These are phyloP conservation scores for Kluyveromyces lactis DNA, from an alignment of 805 yeast species.

Conservation along the genomic window DNA sequence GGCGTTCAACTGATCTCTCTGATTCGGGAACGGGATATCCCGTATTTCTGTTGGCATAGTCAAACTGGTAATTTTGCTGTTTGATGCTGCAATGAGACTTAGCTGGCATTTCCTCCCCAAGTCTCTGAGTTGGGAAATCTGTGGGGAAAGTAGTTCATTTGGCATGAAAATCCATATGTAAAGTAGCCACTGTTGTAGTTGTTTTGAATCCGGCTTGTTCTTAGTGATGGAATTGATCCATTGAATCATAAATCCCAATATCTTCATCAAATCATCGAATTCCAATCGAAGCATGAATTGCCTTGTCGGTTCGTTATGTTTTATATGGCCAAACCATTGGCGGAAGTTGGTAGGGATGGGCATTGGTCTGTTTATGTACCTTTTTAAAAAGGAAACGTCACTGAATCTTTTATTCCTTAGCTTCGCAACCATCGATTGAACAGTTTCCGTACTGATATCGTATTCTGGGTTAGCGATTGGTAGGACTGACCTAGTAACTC, in stretches of 20 bases:
- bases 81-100: neutral
- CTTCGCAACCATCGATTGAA: constrained; percentile 8
- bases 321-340: constrained; percentile 23
- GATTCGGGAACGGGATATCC: constrained; percentile 3
- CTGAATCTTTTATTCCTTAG: constrained; percentile 10
- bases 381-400: constrained; percentile 14
- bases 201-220: constrained; percentile 9
- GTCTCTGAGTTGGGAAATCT: constrained; percentile 21
- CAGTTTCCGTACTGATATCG: constrained; percentile 16
- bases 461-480: constrained; percentile 7
- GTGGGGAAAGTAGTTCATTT: constrained; percentile 16
- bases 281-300: constrained; percentile 11
- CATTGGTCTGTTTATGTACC: constrained; percentile 8
- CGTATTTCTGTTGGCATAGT: constrained; percentile 2
- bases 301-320: constrained; percentile 20
- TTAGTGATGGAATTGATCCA: constrained; percentile 21
- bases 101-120: constrained; percentile 19
- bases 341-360: constrained; percentile 18
- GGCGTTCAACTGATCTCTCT: constrained; percentile 10
- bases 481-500: constrained; percentile 12
- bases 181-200: constrained; percentile 20
- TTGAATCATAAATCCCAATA: constrained; percentile 21
- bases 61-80: neutral
- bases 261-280: constrained; percentile 10
- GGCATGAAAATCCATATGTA: constrained; percentile 23